Evolutionary conservation across 192 early-diverging fungal species (phyloP).

Genomic region (Physocladia obscura): DNA sequence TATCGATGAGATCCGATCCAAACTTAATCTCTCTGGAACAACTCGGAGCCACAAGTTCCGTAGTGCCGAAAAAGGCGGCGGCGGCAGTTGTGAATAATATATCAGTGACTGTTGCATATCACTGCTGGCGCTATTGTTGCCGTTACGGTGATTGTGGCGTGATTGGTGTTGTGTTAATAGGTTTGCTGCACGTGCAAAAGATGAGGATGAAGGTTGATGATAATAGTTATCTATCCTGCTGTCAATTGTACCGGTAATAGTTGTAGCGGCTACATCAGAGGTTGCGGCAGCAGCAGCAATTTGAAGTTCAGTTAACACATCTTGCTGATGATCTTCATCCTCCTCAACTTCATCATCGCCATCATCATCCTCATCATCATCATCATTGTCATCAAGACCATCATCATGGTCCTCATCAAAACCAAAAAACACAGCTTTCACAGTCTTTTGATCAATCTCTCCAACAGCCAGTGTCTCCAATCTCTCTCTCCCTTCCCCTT

Average conservation of each 20-base stretch:
- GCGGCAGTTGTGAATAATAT: not conserved
- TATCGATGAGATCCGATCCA: not conserved
- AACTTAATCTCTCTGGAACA: not conserved
- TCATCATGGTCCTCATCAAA: not conserved
- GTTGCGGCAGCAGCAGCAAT: not conserved
- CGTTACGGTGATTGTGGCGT: no score
- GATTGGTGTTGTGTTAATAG: no score
- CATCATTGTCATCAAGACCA: not conserved
- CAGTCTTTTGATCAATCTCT: constrained; percentile 8
- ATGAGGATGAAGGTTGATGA: no score
- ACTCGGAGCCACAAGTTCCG: constrained; percentile 10
- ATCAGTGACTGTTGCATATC: no score
- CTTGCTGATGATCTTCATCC: not conserved
- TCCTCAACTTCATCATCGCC: not conserved
- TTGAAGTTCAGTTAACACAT: not conserved
- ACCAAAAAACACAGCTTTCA: not conserved
- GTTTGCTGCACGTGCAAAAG: constrained; percentile 1
- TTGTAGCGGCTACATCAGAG: not conserved
- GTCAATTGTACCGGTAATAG: not conserved
- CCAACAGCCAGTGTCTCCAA: constrained; percentile 15
- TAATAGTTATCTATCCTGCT: no score
- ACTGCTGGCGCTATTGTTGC: no score
- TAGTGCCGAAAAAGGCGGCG: constrained; percentile 1
- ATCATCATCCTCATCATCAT: not conserved
- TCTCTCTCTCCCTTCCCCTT: not conserved